Evolutionary conservation across 2,329 filamentous ascomycete species (phyloP).

Genomic region (Fusarium abutilonis): DNA sequence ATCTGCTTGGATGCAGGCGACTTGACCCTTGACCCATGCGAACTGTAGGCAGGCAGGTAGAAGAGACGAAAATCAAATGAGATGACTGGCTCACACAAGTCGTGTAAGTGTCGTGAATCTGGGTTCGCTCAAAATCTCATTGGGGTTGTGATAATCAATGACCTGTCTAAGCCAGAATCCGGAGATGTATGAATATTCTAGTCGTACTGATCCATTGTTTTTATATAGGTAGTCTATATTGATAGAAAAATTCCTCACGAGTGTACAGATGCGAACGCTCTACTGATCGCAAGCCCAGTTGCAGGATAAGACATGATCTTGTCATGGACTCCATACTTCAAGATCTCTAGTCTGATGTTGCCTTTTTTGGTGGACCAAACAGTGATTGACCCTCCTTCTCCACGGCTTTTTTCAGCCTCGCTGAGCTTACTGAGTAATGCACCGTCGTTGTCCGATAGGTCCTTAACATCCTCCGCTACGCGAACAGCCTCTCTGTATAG

Average conservation of each 20-base stretch:
- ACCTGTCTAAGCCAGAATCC: no score
- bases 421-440: constrained; percentile 13
- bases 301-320: constrained; percentile 62
- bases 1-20: no score
- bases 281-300: constrained; percentile 56
- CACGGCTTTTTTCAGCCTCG: constrained; percentile 43
- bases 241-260: background rate
- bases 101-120: no score
- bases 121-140: no score
- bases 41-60: no score
- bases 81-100: no score
- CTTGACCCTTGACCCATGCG: no score
- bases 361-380: constrained; percentile 57
- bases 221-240: background rate
- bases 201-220: background rate
- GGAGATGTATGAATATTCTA: no score
- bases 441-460: constrained; percentile 13
- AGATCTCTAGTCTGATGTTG: constrained; percentile 58
- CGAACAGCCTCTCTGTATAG: constrained; percentile 58
- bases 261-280: constrained; percentile 23
- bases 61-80: no score
- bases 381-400: constrained; percentile 57
- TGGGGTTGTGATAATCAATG: no score
- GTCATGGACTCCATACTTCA: constrained; percentile 62
- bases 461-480: constrained; percentile 55